Evolutionary conservation across 139 green algal genomes (phyloP).

Genomic region (Coelastrella sp.): DNA sequence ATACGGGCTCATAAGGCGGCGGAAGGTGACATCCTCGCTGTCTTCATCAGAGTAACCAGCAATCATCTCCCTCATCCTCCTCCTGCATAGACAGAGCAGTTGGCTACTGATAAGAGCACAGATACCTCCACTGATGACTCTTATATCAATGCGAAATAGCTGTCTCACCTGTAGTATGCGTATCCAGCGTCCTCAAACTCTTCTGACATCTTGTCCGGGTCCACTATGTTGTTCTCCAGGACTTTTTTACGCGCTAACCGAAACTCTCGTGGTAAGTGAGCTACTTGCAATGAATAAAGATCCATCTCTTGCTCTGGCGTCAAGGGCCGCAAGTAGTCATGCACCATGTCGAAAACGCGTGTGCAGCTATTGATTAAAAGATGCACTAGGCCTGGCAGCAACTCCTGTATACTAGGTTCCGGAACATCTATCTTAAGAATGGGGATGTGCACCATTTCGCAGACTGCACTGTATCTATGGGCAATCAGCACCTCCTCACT

Average conservation of each 20-base stretch:
- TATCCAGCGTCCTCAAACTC: slow-evolving; percentile 43
- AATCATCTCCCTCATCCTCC: slow-evolving; percentile 33
- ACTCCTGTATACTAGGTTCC: slow-evolving; percentile 33
- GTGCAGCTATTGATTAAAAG: slow-evolving; percentile 31
- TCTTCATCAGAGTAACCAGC: slow-evolving; percentile 43
- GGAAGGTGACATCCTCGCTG: slow-evolving; percentile 35
- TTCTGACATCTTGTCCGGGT: slow-evolving; percentile 46
- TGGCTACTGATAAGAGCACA: not conserved
- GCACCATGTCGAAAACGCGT: slow-evolving; percentile 27
- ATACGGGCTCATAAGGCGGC: slow-evolving; percentile 20
- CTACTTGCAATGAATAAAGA: slow-evolving; percentile 10
- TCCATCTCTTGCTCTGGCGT: slow-evolving; percentile 22
- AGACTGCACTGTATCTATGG: too few species aligned
- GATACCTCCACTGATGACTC: too few species aligned
- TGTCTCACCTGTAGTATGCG: slow-evolving; percentile 32
- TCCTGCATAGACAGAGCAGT: not conserved
- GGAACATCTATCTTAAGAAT: slow-evolving; percentile 46
- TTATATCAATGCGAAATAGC: too few species aligned
- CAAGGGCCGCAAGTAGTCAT: slow-evolving; percentile 38
- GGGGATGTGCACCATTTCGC: slow-evolving; percentile 39
- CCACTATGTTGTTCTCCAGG: slow-evolving; percentile 25
- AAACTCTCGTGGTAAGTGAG: slow-evolving; percentile 32
- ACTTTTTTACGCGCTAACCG: slow-evolving; percentile 26
- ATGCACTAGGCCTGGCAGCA: slow-evolving; percentile 20
- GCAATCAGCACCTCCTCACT: too few species aligned